Conservation (phyloP, 2,329 filamentous ascomycete species). For the Furcasterigmium sp. region DNA sequence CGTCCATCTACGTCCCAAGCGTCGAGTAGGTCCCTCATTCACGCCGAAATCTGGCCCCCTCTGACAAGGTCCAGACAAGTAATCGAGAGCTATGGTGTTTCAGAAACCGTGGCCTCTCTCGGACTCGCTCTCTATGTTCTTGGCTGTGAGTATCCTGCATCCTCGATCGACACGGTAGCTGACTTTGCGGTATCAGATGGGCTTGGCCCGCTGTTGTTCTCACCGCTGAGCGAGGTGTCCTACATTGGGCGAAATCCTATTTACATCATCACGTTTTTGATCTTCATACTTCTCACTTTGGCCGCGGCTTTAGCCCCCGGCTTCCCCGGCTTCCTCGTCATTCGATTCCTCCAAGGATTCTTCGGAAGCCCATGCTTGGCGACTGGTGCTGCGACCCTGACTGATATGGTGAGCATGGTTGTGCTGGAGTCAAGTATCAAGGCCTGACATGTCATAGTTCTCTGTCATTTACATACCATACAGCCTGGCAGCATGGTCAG, state of each 20-base stretch:
- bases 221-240: conserved; percentile 6
- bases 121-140: conserved; percentile 8
- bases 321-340: conserved; percentile 6
- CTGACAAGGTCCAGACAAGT: conserved; percentile 1
- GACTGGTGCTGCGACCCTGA: conserved; percentile 8
- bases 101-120: conserved; percentile 2
- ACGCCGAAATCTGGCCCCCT: neutral
- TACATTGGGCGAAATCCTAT: conserved; percentile 8
- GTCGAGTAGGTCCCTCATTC: neutral
- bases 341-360: conserved; percentile 9
- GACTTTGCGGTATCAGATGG: conserved; percentile 3
- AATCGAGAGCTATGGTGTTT: conserved; percentile 4
- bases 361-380: conserved; percentile 9
- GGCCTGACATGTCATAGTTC: conserved; percentile 3
- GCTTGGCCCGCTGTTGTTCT: conserved; percentile 4
- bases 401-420: conserved; percentile 4
- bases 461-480: conserved; percentile 8
- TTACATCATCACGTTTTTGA: conserved; percentile 7
- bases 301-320: conserved; percentile 2
- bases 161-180: neutral
- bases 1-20: conserved; percentile 8
- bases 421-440: neutral
- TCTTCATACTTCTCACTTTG: conserved; percentile 7
- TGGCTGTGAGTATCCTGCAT: conserved; percentile 3
- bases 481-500: conserved; percentile 5